Evolutionary conservation across 2,329 filamentous ascomycete genomes (phyloP).

Genomic region (Aspergillus glaucus): DNA sequence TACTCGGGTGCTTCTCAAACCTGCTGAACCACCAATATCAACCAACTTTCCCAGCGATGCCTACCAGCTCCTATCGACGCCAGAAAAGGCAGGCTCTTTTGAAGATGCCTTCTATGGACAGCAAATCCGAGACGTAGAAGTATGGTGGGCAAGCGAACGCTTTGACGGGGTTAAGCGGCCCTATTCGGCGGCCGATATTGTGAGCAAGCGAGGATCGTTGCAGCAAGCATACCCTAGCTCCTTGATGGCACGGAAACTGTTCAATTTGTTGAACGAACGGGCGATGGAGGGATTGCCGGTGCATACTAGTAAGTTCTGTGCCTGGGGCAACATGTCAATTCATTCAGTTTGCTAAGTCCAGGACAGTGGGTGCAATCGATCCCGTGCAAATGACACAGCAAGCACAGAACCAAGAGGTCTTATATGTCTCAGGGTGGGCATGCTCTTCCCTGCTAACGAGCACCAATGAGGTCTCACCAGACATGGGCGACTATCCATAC

Average conservation of each 20-base stretch:
- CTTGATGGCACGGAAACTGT: slow-evolving; percentile 89
- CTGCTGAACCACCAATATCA: slow-evolving; percentile 60
- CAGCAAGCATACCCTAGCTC: slow-evolving; percentile 87
- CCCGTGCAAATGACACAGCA: slow-evolving; percentile 99
- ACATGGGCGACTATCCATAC: slow-evolving; percentile 98
- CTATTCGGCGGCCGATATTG: slow-evolving; percentile 84
- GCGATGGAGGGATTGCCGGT: slow-evolving; percentile 76
- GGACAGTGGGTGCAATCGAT: slow-evolving; percentile 86
- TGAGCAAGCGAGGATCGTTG: slow-evolving; percentile 84
- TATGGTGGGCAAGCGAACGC: slow-evolving; percentile 83
- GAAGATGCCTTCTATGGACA: slow-evolving; percentile 82
- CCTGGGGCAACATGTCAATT: background rate
- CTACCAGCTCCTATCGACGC: slow-evolving; percentile 77
- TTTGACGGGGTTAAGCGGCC: slow-evolving; percentile 86
- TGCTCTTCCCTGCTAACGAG: slow-evolving; percentile 88
- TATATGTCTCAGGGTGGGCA: slow-evolving; percentile 96
- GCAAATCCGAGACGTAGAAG: slow-evolving; percentile 75
- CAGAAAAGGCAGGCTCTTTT: slow-evolving; percentile 67
- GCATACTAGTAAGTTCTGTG: slow-evolving; percentile 64
- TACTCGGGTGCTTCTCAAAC: background rate
- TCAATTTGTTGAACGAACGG: slow-evolving; percentile 76
- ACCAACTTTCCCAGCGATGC: slow-evolving; percentile 61
- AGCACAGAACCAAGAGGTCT: slow-evolving; percentile 86
- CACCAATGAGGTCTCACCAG: slow-evolving; percentile 94
- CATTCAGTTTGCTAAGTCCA: slow-evolving; percentile 5